Evolutionary conservation across 2,329 filamentous ascomycete genomes (phyloP).

Genomic region (Colletotrichum orbiculare): DNA sequence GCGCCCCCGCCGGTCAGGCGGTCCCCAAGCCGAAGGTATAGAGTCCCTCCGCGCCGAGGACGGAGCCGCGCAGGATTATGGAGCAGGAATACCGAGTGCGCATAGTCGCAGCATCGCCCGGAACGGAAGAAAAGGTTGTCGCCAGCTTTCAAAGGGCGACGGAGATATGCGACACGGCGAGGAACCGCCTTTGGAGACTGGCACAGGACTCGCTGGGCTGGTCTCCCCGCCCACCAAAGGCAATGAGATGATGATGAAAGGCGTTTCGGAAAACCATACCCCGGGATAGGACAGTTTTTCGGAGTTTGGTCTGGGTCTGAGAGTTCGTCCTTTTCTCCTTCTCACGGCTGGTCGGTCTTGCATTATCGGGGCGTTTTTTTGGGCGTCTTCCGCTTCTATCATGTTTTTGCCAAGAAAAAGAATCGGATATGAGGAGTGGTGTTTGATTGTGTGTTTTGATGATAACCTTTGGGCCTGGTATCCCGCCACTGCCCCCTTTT

Average conservation of each 20-base stretch:
- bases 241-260: neutral
- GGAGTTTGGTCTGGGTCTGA: neutral
- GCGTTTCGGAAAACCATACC: slow-evolving; percentile 12
- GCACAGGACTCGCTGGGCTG: slow-evolving; percentile 33
- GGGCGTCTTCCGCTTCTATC: no score
- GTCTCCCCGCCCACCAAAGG: slow-evolving; percentile 17
- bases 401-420: no score
- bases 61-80: neutral
- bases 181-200: slow-evolving; percentile 24
- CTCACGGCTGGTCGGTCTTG: neutral
- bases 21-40: slow-evolving; percentile 33
- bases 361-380: neutral
- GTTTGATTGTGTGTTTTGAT: neutral
- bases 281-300: no score
- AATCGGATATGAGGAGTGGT: no score
- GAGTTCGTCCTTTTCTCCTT: slow-evolving; percentile 6
- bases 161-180: slow-evolving; percentile 6
- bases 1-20: slow-evolving; percentile 50
- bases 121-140: neutral
- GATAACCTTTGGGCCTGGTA: neutral
- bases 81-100: neutral
- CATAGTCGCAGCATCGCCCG: neutral
- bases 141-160: slow-evolving; percentile 11
- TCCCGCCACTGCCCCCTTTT: neutral
- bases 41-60: slow-evolving; percentile 19